A percentile compares a stretch with the other conserved stretches of the same genome.
These are phyloP conservation scores for Malbranchea cinnamomea DNA, from an alignment of 2,329 filamentous ascomycete genomes.

Conservation along the genomic window DNA sequence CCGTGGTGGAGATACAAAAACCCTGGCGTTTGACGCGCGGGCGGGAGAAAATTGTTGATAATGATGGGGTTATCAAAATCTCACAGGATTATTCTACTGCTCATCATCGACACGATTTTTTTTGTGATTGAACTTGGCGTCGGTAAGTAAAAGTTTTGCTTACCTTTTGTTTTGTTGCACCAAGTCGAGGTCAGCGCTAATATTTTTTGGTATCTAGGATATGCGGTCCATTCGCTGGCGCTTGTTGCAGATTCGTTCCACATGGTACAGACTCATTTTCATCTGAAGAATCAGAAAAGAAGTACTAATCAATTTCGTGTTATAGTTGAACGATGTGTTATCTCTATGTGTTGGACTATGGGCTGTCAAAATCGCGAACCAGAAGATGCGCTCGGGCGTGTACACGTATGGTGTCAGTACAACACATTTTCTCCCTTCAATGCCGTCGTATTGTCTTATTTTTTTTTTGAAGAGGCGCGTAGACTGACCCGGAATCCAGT, in stretches of 20 bases:
- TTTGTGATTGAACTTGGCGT: conserved; percentile 78
- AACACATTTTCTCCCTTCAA: conserved; percentile 6
- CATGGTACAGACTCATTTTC: conserved; percentile 50
- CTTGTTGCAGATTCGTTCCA: conserved; percentile 96
- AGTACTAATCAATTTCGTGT: neutral
- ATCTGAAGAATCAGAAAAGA: neutral
- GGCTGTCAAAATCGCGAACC: conserved; percentile 81
- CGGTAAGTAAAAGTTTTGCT: conserved; percentile 31
- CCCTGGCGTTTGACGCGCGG: no score
- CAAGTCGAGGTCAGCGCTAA: no score
- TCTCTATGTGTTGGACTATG: conserved; percentile 84
- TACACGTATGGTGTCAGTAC: conserved; percentile 80
- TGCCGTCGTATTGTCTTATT: no score
- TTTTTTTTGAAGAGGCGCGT: no score
- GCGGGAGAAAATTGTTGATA: no score
- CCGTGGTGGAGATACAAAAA: no score
- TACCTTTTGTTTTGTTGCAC: neutral
- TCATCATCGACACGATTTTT: conserved; percentile 77
- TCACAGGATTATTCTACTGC: conserved; percentile 80
- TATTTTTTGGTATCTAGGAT: conserved; percentile 35
- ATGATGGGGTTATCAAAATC: conserved; percentile 81
- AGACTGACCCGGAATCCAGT: conserved; percentile 36
- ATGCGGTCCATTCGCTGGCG: conserved; percentile 78
- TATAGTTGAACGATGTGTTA: conserved; percentile 86
- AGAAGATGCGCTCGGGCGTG: conserved; percentile 65